Evolutionary conservation across 164 flowering plant species (phyloP).

Genomic region (Vitis rotundifolia): DNA sequence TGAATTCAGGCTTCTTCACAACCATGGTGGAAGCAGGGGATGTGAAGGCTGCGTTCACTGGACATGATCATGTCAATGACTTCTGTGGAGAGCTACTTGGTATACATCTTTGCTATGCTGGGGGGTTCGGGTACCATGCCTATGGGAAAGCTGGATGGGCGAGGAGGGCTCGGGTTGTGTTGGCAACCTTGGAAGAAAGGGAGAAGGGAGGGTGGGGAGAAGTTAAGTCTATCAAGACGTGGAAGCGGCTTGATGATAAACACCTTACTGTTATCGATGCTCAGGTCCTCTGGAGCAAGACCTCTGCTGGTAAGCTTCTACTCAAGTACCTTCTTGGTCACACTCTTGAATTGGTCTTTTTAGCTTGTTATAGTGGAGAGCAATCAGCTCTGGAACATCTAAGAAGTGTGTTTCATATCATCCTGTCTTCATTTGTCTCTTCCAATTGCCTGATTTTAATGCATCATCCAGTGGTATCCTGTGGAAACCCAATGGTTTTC

Average conservation of each 20-base stretch:
- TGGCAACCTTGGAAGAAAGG: slow-evolving; percentile 63
- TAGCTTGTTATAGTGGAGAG: too few species aligned
- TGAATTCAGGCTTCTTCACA: slow-evolving; percentile 93
- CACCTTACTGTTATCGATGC: slow-evolving; percentile 60
- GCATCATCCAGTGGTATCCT: not conserved
- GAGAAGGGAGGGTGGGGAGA: slow-evolving; percentile 66
- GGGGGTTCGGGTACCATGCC: slow-evolving; percentile 98
- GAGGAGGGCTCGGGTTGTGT: slow-evolving; percentile 83
- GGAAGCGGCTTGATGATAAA: slow-evolving; percentile 90
- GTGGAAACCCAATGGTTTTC: not conserved
- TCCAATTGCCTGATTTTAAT: too few species aligned
- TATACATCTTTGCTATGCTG: slow-evolving; percentile 82
- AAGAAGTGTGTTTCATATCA: too few species aligned
- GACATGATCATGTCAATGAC: slow-evolving; percentile 93
- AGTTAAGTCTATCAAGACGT: slow-evolving; percentile 86
- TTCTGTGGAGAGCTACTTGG: slow-evolving; percentile 81
- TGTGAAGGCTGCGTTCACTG: slow-evolving; percentile 82
- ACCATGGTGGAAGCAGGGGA: slow-evolving; percentile 83
- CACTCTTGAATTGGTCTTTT: not conserved
- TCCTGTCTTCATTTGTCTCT: too few species aligned
- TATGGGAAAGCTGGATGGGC: slow-evolving; percentile 95
- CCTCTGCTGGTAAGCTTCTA: slow-evolving; percentile 37
- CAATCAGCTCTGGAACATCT: too few species aligned
- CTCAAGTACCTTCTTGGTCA: not conserved
- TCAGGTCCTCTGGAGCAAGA: slow-evolving; percentile 77